Evolutionary conservation across 1,284 basidiomycete species (phyloP).

Genomic region (Athelia sp.): DNA sequence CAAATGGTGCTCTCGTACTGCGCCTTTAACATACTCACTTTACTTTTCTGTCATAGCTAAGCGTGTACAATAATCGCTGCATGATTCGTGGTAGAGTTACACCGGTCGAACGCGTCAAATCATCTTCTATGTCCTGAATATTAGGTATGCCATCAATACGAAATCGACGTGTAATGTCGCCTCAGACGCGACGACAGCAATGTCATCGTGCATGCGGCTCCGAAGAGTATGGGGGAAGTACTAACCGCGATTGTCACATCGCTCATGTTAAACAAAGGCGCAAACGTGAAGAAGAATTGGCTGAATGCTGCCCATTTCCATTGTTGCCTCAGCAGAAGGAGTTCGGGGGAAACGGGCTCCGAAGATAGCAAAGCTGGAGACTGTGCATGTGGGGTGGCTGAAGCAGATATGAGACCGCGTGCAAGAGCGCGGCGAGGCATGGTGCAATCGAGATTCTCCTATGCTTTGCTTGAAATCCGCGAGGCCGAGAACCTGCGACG

Average conservation of each 20-base stretch:
- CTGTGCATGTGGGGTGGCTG: constrained; percentile 17
- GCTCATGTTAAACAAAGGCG: constrained; percentile 55
- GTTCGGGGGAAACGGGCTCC: constrained; percentile 34
- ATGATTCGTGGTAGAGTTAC: constrained; percentile 67
- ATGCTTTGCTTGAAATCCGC: no score
- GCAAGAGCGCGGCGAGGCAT: constrained; percentile 34
- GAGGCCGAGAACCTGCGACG: no score
- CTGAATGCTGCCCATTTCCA: constrained; percentile 85
- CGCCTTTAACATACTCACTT: constrained; percentile 44
- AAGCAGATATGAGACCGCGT: constrained; percentile 17
- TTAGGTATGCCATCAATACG: constrained; percentile 8
- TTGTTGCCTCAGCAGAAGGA: constrained; percentile 49
- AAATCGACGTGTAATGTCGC: neutral
- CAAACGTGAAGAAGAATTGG: constrained; percentile 79
- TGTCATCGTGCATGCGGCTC: neutral
- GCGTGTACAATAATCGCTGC: constrained; percentile 62
- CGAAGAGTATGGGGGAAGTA: constrained; percentile 13
- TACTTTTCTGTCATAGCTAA: constrained; percentile 78
- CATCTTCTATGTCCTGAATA: constrained; percentile 69
- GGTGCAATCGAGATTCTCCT: neutral
- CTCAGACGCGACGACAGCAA: neutral
- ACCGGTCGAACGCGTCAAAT: constrained; percentile 57
- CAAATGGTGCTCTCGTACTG: constrained; percentile 13
- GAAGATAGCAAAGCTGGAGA: constrained; percentile 20
- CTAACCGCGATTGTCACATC: constrained; percentile 62